phyloP scores from a whole-genome alignment of 768 basidiomycete genomes.

The Panus rudis region DNA sequence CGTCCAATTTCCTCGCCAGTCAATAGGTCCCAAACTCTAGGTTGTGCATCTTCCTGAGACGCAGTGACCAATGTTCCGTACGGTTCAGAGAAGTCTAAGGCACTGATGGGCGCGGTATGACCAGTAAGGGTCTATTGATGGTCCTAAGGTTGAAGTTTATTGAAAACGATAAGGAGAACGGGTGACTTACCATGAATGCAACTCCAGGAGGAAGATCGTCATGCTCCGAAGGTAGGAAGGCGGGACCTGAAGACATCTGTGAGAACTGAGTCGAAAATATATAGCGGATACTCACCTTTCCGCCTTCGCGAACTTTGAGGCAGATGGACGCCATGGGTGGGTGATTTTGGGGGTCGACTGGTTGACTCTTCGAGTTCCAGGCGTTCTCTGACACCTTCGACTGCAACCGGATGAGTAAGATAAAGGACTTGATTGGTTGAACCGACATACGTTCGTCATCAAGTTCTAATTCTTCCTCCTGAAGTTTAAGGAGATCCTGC shows the following conservation, averaged over 20 bases:
- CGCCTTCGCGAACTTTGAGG: constrained; percentile 61
- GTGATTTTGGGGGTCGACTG: constrained; percentile 22
- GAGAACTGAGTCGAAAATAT: neutral
- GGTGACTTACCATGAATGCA: constrained; percentile 89
- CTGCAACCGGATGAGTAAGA: constrained; percentile 31
- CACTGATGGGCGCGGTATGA: constrained; percentile 75
- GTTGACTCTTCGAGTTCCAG: constrained; percentile 60
- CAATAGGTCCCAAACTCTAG: constrained; percentile 92
- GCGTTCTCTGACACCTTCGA: constrained; percentile 85
- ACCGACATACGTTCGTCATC: constrained; percentile 95
- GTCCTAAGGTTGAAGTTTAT: neutral
- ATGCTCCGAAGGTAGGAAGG: constrained; percentile 95
- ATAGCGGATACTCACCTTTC: constrained; percentile 39
- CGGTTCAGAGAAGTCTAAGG: constrained; percentile 94
- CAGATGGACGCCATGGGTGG: constrained; percentile 31
- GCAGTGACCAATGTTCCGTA: constrained; percentile 91
- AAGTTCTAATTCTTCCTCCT: constrained; percentile 95
- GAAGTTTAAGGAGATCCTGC: constrained; percentile 73
- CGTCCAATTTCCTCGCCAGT: constrained; percentile 83
- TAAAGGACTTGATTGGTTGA: constrained; percentile 26
- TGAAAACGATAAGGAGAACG: neutral
- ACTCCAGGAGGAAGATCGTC: constrained; percentile 90
- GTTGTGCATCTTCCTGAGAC: constrained; percentile 77
- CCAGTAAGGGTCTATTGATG: constrained; percentile 63
- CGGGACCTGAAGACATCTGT: constrained; percentile 53